Base-by-base conservation (phyloP, 2,329 filamentous ascomycete species). In the Endoconidiophora polonica region DNA sequence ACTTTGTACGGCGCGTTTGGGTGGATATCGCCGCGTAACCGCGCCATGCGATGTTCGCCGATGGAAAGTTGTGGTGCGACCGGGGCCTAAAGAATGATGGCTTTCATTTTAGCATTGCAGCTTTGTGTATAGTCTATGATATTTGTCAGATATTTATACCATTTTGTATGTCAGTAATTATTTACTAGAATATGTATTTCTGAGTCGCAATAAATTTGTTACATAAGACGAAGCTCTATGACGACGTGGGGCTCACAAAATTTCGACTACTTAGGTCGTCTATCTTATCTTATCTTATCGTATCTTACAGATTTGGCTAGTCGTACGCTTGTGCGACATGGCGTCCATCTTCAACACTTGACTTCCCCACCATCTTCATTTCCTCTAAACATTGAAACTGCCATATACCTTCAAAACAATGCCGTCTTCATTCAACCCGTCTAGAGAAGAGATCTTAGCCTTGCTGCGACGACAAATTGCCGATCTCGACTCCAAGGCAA, bases 41-140 rank as follows among this genome's bases (percentile, higher is more conserved):
- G 71, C 54, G 70, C 68, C 54, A 68, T 67, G 55, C 72, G 68
- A 59, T 78, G 76, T 55, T 70, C 62, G 58, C 77, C 75, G 43
- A 77, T 70, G 6, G 75, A 73, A 54, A 72, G 73, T 57, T 77
- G 77, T 54, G 70, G 67, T 16, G 63, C 62, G 48, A 61, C 58
- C 49, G 55, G 57, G 5, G 56, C 56, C 56, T 60, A 38, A 22
- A 23, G 20, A 12, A 39, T 9, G 12, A 4, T 43, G 16, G 42
- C 49, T 45, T 14, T 7, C 4, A 18, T 38, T 33, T 23, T 23
- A 16, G 37, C 2, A 29, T 2, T 6, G 29, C 7, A 3, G 9
- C 29, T 33, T 33, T 33, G 5, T 7, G 29, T 9, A 5, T 12
- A 33, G 29, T 33, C 29, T 33, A 5, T 33, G 12, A 33, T 9